A percentile compares a stretch with the other conserved stretches of the same genome.
Evolutionary conservation across 331 rosid genomes (phyloP).

Genomic region (Rosa hybrid): DNA sequence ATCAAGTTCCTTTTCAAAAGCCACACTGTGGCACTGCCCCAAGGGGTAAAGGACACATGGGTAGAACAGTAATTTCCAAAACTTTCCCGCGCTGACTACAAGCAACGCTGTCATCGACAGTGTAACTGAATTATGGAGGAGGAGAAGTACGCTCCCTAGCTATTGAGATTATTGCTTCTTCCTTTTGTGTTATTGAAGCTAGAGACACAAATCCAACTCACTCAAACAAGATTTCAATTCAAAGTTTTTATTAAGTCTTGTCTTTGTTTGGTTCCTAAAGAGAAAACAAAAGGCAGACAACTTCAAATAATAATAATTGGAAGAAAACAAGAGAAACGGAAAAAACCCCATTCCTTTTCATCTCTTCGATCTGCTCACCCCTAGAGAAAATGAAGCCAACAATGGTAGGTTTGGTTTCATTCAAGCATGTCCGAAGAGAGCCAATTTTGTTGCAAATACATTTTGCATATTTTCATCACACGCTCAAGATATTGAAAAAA

Average conservation of each 20-base stretch:
- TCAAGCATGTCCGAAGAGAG: neutral
- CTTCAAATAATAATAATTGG: neutral
- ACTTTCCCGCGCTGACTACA: constrained; percentile 19
- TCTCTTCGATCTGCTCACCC: neutral
- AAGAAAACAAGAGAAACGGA: constrained; percentile 14
- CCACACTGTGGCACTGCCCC: neutral
- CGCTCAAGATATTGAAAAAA: neutral
- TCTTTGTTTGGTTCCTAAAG: constrained; percentile 52
- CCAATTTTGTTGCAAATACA: neutral
- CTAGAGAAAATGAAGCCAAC: neutral
- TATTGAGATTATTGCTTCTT: neutral
- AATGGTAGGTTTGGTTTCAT: neutral
- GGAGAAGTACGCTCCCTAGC: neutral
- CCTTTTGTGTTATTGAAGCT: constrained; percentile 15
- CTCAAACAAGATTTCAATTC: constrained; percentile 41
- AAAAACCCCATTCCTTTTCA: neutral
- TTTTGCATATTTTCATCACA: neutral
- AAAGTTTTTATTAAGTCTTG: constrained; percentile 43
- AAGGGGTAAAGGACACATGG: neutral
- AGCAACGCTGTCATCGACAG: neutral
- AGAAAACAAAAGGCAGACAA: constrained; percentile 13
- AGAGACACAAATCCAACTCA: constrained; percentile 45
- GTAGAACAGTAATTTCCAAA: neutral
- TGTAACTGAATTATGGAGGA: neutral
- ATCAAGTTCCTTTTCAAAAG: neutral